Base-by-base conservation (phyloP, 2,329 filamentous ascomycete species). In the Fusarium pseudonygamai region DNA sequence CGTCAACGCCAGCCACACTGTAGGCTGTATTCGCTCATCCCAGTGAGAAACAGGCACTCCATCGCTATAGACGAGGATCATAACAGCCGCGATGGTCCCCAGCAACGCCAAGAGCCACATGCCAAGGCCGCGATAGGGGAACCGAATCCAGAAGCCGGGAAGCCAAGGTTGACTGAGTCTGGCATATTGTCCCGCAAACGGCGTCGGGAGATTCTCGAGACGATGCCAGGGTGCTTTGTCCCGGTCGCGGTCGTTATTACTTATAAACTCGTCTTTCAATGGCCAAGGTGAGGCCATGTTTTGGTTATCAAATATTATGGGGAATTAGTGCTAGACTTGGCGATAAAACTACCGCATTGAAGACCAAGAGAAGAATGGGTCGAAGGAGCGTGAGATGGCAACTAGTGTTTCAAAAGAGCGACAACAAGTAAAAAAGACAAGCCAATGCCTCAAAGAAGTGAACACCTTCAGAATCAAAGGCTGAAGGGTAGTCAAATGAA, bases 141-240 rank as follows among this genome's bases (percentile, higher is more conserved):
- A 73, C 3, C 72, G 61, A 7, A 32, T 73, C 72, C 72, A 75
- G 37, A 75, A 75, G 13, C 72, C 72, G 2, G 72, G 61, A 20
- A 71, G 69, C 72, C 72, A 75, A 20, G 72, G 72, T 1, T 73
- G 69, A 13, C 72, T 75, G 10, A 75, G 69, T 36, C 72, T 59
- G 15, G 45, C 32, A 20, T 70, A 63, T n/a, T 69, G 49, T 16
- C 55, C 28, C 6, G 42, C 37, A 11, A 66, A 73, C 2, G 26
- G 20, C 1, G 60, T 40, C 11, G 64, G 28, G 5, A 72, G 28
- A 34, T 71, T 40, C 5, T 74, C 71, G 1, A 74, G 71, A 3
- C 45, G 71, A 28, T 72, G 63, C 71, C 71, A 74, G 43, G 67
- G 26, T 4, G 47, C 46, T 16, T 64, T 74, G 4, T 74, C 59